Conservation (phyloP, 768 basidiomycete species). For the Piloderma croceum region DNA sequence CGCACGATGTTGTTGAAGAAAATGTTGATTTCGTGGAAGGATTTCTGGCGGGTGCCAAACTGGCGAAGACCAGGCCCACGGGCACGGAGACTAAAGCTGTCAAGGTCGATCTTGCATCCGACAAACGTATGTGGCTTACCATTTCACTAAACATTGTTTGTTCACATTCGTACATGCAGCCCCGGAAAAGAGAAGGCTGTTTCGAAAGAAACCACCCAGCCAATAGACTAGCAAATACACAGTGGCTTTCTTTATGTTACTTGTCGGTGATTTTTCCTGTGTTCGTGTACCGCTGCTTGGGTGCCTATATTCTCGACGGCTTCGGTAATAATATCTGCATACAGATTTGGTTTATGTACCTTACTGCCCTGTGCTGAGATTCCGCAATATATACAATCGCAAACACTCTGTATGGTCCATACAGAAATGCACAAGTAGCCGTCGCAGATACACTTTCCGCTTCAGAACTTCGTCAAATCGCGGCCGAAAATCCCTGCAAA, state of each 20-base stretch:
- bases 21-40: constrained; percentile 35
- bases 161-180: no score
- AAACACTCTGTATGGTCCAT: constrained; percentile 16
- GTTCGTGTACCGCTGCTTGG: no score
- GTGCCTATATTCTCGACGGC: constrained; percentile 25
- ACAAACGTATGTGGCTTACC: constrained; percentile 17
- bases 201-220: no score
- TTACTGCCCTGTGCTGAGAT: constrained; percentile 2
- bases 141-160: constrained; percentile 21
- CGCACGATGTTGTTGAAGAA: no score
- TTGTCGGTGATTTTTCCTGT: no score
- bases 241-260: no score
- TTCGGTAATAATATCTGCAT: background rate
- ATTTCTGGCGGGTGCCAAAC: constrained; percentile 13
- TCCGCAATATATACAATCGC: constrained; percentile 22
- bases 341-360: background rate
- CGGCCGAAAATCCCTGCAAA: constrained; percentile 66
- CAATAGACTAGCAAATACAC: no score
- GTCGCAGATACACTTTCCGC: background rate
- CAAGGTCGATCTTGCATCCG: constrained; percentile 1
- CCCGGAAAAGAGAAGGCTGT: no score
- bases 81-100: constrained; percentile 9
- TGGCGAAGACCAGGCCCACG: constrained; percentile 11
- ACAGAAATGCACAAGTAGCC: background rate
- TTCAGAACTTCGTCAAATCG: constrained; percentile 64